A percentile compares a stretch with the other conserved stretches of the same genome.
Evolutionary conservation across 2,329 filamentous ascomycete genomes (phyloP).

Genomic region (Penicillium brasilianum): DNA sequence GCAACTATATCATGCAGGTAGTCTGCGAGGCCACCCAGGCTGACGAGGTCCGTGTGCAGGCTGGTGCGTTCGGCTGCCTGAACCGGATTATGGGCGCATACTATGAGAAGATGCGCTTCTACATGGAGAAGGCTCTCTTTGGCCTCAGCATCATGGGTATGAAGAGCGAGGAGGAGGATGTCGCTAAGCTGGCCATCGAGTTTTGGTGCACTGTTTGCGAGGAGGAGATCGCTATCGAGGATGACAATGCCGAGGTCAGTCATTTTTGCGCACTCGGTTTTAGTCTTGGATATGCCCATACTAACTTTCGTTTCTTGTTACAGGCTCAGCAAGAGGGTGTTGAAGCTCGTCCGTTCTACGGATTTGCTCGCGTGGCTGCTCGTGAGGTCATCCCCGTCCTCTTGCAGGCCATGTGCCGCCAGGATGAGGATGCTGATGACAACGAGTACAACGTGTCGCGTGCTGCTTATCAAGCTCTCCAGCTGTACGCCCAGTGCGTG

Average conservation of each 20-base stretch:
- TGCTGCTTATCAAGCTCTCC: slow-evolving; percentile 93
- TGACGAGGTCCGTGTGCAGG: slow-evolving; percentile 86
- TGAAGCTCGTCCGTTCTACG: slow-evolving; percentile 90
- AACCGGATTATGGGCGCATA: slow-evolving; percentile 99
- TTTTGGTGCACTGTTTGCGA: slow-evolving; percentile 99
- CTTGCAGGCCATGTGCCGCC: slow-evolving; percentile 85
- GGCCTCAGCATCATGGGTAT: slow-evolving; percentile 97
- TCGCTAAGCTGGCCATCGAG: slow-evolving; percentile 95
- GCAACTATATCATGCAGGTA: slow-evolving; percentile 99
- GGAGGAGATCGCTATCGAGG: slow-evolving; percentile 96
- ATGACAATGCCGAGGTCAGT: slow-evolving; percentile 83
- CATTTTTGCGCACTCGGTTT: background rate
- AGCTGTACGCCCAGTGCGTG: slow-evolving; percentile 93
- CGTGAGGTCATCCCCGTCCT: slow-evolving; percentile 94
- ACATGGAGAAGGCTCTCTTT: slow-evolving; percentile 99
- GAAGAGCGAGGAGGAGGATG: slow-evolving; percentile 97
- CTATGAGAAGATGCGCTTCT: slow-evolving; percentile 99
- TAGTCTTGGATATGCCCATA: background rate
- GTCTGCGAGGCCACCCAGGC: slow-evolving; percentile 98
- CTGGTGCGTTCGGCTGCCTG: slow-evolving; percentile 93
- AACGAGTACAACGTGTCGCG: slow-evolving; percentile 98
- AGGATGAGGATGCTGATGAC: slow-evolving; percentile 95
- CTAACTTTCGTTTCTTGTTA: slow-evolving; percentile 30
- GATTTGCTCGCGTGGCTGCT: slow-evolving; percentile 91
- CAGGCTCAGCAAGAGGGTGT: slow-evolving; percentile 70